Evolutionary conservation across 169 alveolate species (phyloP), one percentile per base, ranked within the genome.

Genomic region (Babesia caballi): DNA sequence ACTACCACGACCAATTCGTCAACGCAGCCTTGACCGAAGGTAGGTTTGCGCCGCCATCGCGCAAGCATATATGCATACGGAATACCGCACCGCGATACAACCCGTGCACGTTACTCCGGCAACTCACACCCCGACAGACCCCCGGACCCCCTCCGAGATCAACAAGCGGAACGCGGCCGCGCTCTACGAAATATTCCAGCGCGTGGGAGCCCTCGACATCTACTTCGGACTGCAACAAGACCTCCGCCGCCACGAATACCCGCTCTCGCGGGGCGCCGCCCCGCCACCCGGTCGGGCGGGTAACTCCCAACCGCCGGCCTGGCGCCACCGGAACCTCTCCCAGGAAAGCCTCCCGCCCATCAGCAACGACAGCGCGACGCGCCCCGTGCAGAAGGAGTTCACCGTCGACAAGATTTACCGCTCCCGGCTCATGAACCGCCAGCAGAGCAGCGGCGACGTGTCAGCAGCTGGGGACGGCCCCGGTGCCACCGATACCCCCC

Each of bases 121-220:
- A 33, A 0, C 32, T 28, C 49, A 56, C 33, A 38, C 2, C 40
- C 4, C 3, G 19, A 9, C 60, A 63, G 73, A 32, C 21, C 73
- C 30, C 36, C 52, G 60, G 9, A 46, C 60, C 0, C 50, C 47
- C 14, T 12, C 33, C 30, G 73, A 32, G 30, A 47, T 63, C 21
- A 47, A 44, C 41, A 14, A 27, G 41, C 44, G 40, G 35, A 63
- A 63, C 14, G 73, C 61, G 19, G 73, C 73, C 32, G 52, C 21
- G 35, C 49, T 63, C 2, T 36, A 63, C 60, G 73, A 63, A 9
- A 41, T 63, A 21, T 63, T 63, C 36, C 73, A 63, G 52, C 73
- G 73, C 0, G 61, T 63, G 35, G 73, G 60, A 7, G 73, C 73
- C 30, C 8, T 63, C 4, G 73, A 63, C 21, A 7, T 42, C 35